Evolutionary conservation across 495 filamentous ascomycete genomes (phyloP), one percentile per base, ranked within the genome.

Genomic region (Echria macrotheca): DNA sequence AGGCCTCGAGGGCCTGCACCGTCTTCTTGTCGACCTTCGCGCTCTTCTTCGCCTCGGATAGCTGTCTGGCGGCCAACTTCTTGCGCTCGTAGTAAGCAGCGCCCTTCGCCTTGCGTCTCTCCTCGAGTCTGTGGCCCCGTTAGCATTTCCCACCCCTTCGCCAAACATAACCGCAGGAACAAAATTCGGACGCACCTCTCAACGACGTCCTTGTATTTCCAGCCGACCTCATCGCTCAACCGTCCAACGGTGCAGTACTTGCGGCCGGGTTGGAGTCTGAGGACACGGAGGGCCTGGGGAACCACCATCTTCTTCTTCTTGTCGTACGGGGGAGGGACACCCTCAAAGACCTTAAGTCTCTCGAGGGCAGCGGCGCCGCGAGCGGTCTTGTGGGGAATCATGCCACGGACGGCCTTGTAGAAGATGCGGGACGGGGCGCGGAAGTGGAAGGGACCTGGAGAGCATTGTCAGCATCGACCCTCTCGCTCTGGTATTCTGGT

Each of bases 151-250:
- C n/a, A 61, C 65, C 51, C 15, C 12, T 5, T 19, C 46, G 23
- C 7, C 40, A 18, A 28, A 37, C 7, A n/a, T n/a, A n/a, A n/a
- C n/a, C n/a, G n/a, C n/a, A n/a, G n/a, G n/a, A n/a, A n/a, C n/a
- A n/a, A n/a, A n/a, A n/a, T n/a, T n/a, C n/a, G n/a, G n/a, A 84
- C 91, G 63, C 74, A 98, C 93, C 89, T 86, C 59, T 80, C 83
- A 76, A 98, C 93, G 74, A 97, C 90, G 69, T 95, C 91, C 80
- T 95, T 84, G 85, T 98, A 98, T 75, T 97, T 97, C 93, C 93
- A 98, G 72, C 93, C 93, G 64, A 97, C 89, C 76, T 98, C 93
- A 71, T 96, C 90, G 76, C 89, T 93, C 66, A 98, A 77, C 70
- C 93, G 82, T 59, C 93, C 93, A 60, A 98, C 91, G 51, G 89